These are phyloP conservation scores for Tetradesmus obliquus DNA, from an alignment of 139 green algal genomes.

Conservation along the genomic window DNA sequence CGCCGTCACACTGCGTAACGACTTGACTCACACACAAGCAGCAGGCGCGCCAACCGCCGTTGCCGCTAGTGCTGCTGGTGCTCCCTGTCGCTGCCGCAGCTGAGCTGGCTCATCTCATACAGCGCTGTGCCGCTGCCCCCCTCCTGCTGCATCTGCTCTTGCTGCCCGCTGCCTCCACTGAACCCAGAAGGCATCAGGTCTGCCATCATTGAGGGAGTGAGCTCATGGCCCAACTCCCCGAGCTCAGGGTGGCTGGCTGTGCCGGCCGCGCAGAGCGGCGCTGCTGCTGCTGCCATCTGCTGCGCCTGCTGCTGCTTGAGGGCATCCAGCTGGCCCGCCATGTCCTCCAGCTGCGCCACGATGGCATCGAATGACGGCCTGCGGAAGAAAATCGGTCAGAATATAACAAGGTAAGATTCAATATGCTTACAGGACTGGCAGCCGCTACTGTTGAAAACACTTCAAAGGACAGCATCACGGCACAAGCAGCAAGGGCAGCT, in stretches of 20 bases:
- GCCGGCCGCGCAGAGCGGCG: neutral
- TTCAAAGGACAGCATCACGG: neutral
- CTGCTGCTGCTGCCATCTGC: slow-evolving; percentile 35
- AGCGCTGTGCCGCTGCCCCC: neutral
- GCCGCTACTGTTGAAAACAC: neutral
- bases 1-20: neutral
- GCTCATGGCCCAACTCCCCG: slow-evolving; percentile 19
- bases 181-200: slow-evolving; percentile 36
- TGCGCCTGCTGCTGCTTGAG: slow-evolving; percentile 40
- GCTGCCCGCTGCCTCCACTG: slow-evolving; percentile 10
- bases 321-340: slow-evolving; percentile 12
- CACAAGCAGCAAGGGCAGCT: neutral
- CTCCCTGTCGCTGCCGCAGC: neutral
- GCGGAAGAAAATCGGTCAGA: neutral
- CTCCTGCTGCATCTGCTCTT: neutral
- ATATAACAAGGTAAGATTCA: neutral
- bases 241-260: no score
- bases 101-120: slow-evolving; percentile 38
- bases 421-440: neutral
- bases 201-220: slow-evolving; percentile 20
- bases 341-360: slow-evolving; percentile 34
- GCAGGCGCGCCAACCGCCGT: neutral
- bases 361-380: slow-evolving; percentile 28
- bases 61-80: neutral
- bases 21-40: neutral